phyloP scores from a whole-genome alignment of 169 alveolate species.

The Ichthyophthirius multifiliis region DNA sequence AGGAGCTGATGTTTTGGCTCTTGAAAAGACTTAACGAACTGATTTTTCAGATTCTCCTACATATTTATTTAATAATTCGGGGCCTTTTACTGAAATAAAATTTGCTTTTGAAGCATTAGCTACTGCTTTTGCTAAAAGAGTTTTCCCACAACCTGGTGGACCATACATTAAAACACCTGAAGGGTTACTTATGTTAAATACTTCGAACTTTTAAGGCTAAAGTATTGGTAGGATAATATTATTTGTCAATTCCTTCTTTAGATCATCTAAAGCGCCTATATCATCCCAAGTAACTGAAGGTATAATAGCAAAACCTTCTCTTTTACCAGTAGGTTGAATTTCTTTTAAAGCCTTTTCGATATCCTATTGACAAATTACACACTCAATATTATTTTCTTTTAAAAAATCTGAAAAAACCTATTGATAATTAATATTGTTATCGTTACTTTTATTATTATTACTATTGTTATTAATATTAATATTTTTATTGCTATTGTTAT shows the following conservation, averaged over 20 bases:
- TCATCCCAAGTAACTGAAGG: conserved; percentile 96
- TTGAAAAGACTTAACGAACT: conserved; percentile 96
- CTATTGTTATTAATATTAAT: not conserved
- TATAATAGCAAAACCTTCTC: conserved; percentile 92
- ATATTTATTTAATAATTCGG: conserved; percentile 92
- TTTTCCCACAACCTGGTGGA: conserved; percentile 99
- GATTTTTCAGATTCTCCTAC: conserved; percentile 99
- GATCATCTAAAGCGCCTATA: conserved; percentile 93
- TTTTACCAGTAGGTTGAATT: conserved; percentile 89
- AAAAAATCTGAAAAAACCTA: conserved; percentile 34
- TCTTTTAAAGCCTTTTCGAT: conserved; percentile 87
- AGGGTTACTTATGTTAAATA: conserved; percentile 91
- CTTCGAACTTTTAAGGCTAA: conserved; percentile 87
- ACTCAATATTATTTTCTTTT: conserved; percentile 56
- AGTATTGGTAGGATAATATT: conserved; percentile 93
- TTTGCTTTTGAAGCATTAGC: conserved; percentile 96
- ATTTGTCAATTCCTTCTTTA: conserved; percentile 89
- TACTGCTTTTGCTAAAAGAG: conserved; percentile 97
- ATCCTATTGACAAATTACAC: conserved; percentile 81
- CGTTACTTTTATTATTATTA: not conserved
- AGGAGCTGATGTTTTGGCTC: conserved; percentile 98
- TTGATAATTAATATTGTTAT: not conserved
- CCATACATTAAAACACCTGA: conserved; percentile 98
- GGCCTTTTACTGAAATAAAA: conserved; percentile 93
- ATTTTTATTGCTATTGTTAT: not conserved